Base-by-base conservation (phyloP, 805 yeast species). In the Pichia rugopelliculosa region DNA sequence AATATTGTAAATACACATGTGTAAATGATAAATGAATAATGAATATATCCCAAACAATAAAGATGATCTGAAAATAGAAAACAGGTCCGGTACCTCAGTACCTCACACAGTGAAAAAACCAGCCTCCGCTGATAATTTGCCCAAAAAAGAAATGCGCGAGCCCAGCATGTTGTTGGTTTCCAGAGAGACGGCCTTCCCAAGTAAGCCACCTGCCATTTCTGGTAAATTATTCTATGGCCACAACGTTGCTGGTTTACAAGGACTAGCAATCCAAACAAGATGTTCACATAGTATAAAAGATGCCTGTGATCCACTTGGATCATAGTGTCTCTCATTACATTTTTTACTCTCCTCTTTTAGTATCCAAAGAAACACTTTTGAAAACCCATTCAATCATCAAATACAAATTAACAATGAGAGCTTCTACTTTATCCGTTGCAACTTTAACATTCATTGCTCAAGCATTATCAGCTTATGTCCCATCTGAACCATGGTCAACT, bases 401-500 rank as follows among this genome's bases (percentile, higher is more conserved):
- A 39, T 23, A 37, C 9, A 37, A 23, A 17, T 22, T 37, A 18
- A 38, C 27, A 48, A 50, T 53, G 53, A 50, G 52, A 50, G 15
- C 53, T 46, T 46, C 47, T n/a, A 50, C 52, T 36, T 50, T 53
- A 44, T 48, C 56, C 2, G 18, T 53, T 23, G 64, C 74, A 49
- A 60, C 76, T 47, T 67, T 77, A 52, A 54, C 60, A 43, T 60
- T 79, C 42, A 71, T 74, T 47, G 64, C 76, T 27, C 53, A 71
- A 26, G 71, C 80, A 38, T 48, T 73, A 39, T 82, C 83, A 41
- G 85, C 86, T 51, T 76, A 76, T 57, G 77, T 79, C 53, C 85
- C 84, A 55, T 66, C 79, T 51, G 83, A 78, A 53, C 79, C 82
- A 59, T 83, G 84, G 84, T 64, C 82, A 48, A 80, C 87, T 48